Percentiles rank a stretch among this genome's conserved stretches.
Evolutionary conservation across 2,329 filamentous ascomycete genomes (phyloP).

Genomic region (Rhinocladiella mackenziei): DNA sequence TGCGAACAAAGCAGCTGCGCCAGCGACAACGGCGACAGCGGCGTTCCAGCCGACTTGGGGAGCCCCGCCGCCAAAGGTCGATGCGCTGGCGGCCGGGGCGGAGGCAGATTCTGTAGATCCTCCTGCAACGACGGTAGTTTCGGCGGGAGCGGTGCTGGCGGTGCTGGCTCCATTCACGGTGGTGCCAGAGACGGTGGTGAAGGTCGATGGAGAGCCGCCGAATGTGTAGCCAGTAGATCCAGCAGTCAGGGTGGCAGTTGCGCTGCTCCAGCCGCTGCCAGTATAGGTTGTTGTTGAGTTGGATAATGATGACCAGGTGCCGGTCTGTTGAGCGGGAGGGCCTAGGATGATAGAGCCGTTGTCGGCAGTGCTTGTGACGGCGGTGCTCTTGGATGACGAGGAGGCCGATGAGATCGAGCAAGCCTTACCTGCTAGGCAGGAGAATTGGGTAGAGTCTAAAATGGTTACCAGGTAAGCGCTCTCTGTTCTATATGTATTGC

Average conservation of each 20-base stretch:
- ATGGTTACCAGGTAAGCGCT: too few relatives aligned
- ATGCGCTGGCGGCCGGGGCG: slow-evolving; percentile 5
- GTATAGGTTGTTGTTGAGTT: slow-evolving; percentile 1
- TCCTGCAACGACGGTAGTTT: background rate
- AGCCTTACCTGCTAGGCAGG: slow-evolving; percentile 18
- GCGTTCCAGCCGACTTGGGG: slow-evolving; percentile 15
- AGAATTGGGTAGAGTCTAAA: slow-evolving; percentile 30
- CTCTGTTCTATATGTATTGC: background rate
- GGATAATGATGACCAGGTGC: slow-evolving; percentile 3
- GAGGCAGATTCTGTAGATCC: slow-evolving; percentile 2
- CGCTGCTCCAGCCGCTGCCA: too few relatives aligned
- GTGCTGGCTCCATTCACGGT: slow-evolving; percentile 1
- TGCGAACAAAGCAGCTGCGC: slow-evolving; percentile 20
- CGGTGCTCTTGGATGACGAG: slow-evolving; percentile 3
- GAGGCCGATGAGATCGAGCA: slow-evolving; percentile 11
- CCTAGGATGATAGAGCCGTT: slow-evolving; percentile 12
- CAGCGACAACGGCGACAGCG: slow-evolving; percentile 21
- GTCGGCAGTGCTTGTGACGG: slow-evolving; percentile 4
- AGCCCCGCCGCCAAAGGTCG: slow-evolving; percentile 21
- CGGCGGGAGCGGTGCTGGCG: background rate
- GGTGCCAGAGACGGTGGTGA: slow-evolving; percentile 4
- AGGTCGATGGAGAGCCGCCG: slow-evolving; percentile 6
- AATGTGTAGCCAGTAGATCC: background rate
- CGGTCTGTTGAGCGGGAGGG: slow-evolving; percentile 14
- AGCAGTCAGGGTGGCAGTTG: slow-evolving; percentile 8